A percentile compares a stretch with the other conserved stretches of the same genome.
These are phyloP conservation scores for Quercus engelmannii DNA, from an alignment of 306 rosid genomes.

Conservation along the genomic window DNA sequence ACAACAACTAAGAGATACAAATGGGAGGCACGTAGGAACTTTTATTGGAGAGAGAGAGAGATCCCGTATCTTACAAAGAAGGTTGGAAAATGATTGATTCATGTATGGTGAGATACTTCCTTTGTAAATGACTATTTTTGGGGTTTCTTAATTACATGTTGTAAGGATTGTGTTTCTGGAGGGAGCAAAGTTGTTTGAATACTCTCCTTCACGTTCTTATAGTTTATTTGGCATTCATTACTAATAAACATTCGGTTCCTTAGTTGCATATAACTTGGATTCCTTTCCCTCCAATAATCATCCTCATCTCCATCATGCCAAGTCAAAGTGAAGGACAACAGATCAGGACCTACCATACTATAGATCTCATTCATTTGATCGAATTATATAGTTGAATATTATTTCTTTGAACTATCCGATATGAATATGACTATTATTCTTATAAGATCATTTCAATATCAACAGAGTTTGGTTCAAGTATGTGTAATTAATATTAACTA, in stretches of 20 bases:
- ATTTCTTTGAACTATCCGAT: too few species aligned
- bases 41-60: conserved; percentile 5
- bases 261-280: background rate
- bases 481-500: too few species aligned
- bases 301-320: background rate
- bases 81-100: conserved; percentile 11
- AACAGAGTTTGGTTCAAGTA: too few species aligned
- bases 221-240: background rate
- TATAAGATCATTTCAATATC: too few species aligned
- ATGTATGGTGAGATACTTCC: conserved; percentile 27
- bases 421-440: too few species aligned
- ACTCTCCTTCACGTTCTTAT: background rate
- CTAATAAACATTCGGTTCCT: background rate
- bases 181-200: background rate
- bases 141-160: conserved; percentile 19
- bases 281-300: background rate
- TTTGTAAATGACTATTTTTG: conserved; percentile 6
- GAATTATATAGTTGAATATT: too few species aligned
- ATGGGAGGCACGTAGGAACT: conserved; percentile 1
- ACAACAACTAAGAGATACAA: background rate
- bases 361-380: too few species aligned
- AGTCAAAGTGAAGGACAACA: too few species aligned
- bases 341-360: too few species aligned
- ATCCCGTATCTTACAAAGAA: background rate
- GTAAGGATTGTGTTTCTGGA: conserved; percentile 35